Evolutionary conservation across 441 rosid genomes (phyloP).

Genomic region (Raphanus hybrid): DNA sequence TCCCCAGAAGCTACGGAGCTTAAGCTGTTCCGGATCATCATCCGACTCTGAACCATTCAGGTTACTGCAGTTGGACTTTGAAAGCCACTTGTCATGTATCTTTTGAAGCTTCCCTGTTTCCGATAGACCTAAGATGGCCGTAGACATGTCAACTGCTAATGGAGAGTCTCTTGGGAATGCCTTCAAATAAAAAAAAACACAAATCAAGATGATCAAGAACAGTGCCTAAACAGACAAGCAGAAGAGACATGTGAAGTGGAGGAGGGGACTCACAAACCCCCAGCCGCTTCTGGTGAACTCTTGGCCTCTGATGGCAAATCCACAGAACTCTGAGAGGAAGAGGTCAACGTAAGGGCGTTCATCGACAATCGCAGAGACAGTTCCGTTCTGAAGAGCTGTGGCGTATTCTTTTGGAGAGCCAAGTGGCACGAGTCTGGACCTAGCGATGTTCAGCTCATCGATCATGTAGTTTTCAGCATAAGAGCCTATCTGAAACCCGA

Average conservation of each 20-base stretch:
- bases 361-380: slow-evolving; percentile 85
- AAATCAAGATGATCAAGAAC: slow-evolving; percentile 18
- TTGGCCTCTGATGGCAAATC: slow-evolving; percentile 78
- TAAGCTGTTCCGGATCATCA: slow-evolving; percentile 62
- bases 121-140: slow-evolving; percentile 79
- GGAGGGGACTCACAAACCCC: slow-evolving; percentile 82
- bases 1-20: slow-evolving; percentile 79
- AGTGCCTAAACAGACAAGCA: slow-evolving; percentile 12
- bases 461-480: slow-evolving; percentile 76
- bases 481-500: slow-evolving; percentile 87
- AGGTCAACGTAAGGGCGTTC: slow-evolving; percentile 80
- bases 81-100: slow-evolving; percentile 82
- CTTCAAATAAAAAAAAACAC: slow-evolving; percentile 42
- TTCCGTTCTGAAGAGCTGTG: slow-evolving; percentile 63
- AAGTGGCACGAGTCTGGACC: slow-evolving; percentile 77
- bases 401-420: slow-evolving; percentile 84
- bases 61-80: slow-evolving; percentile 53
- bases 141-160: slow-evolving; percentile 85
- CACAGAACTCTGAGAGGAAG: slow-evolving; percentile 76
- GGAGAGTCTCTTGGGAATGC: slow-evolving; percentile 94
- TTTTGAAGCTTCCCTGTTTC: slow-evolving; percentile 89
- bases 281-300: slow-evolving; percentile 90
- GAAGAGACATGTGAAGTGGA: slow-evolving; percentile 9
- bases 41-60: slow-evolving; percentile 42
- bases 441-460: slow-evolving; percentile 70